A percentile compares a stretch with the other conserved stretches of the same genome.
These are phyloP conservation scores for Trichoderma cornu-damae DNA, from an alignment of 2,329 filamentous ascomycete genomes.

Conservation along the genomic window DNA sequence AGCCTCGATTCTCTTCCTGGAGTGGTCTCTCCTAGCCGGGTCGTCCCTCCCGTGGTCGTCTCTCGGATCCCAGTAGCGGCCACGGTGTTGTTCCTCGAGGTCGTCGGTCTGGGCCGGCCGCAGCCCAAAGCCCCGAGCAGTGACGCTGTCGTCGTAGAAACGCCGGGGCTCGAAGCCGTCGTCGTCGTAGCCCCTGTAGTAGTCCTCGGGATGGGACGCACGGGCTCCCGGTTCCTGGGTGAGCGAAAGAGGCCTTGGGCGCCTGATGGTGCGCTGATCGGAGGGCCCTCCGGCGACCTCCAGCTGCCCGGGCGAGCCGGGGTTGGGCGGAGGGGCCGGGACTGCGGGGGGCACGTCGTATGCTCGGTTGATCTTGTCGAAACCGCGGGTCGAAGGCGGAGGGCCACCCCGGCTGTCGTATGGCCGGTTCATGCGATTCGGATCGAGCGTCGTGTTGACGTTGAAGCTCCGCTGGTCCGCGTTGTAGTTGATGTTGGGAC, in stretches of 20 bases:
- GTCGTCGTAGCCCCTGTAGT: constrained; percentile 45
- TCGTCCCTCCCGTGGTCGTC: constrained; percentile 25
- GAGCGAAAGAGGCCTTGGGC: constrained; percentile 46
- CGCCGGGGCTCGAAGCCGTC: constrained; percentile 35
- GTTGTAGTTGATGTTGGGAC: constrained; percentile 50
- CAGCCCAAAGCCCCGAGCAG: constrained; percentile 49
- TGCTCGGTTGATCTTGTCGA: constrained; percentile 60
- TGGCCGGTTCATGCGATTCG: constrained; percentile 35
- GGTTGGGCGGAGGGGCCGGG: constrained; percentile 37
- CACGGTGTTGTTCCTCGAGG: constrained; percentile 40
- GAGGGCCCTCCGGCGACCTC: constrained; percentile 19
- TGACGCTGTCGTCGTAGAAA: constrained; percentile 45
- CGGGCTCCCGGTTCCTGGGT: constrained; percentile 47
- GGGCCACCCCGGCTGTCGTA: constrained; percentile 48
- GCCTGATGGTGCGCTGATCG: constrained; percentile 25
- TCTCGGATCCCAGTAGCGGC: constrained; percentile 31
- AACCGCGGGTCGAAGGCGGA: constrained; percentile 63
- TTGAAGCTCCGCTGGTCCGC: constrained; percentile 44
- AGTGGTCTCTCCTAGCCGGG: constrained; percentile 20
- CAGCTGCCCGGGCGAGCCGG: constrained; percentile 24
- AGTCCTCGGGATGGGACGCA: constrained; percentile 43
- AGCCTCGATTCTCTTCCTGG: constrained; percentile 26
- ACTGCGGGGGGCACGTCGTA: constrained; percentile 44
- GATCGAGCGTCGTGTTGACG: constrained; percentile 42
- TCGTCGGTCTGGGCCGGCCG: constrained; percentile 38